A percentile compares a stretch with the other conserved stretches of the same genome.
Evolutionary conservation across 1,284 basidiomycete genomes (phyloP).

Genomic region (Marasmius oreades): DNA sequence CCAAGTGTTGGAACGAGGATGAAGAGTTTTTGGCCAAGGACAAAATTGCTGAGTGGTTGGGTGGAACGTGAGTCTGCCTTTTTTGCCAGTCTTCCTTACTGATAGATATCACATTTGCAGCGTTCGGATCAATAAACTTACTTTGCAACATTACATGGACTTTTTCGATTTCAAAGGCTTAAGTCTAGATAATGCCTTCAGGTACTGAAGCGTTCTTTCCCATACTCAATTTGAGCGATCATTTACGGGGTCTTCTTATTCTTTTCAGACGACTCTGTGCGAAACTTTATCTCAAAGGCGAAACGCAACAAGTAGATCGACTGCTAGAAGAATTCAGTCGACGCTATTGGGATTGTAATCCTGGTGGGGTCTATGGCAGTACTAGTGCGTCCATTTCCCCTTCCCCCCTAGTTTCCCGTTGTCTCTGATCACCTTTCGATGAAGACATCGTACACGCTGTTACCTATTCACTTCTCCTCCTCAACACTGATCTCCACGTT

Average conservation of each 20-base stretch:
- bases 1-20: constrained; percentile 86
- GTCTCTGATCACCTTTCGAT: background rate
- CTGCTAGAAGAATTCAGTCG: constrained; percentile 90
- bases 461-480: constrained; percentile 87
- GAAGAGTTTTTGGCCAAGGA: constrained; percentile 80
- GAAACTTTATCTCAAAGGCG: constrained; percentile 91
- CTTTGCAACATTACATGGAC: constrained; percentile 80
- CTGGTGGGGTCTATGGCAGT: constrained; percentile 73
- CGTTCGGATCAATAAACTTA: constrained; percentile 69
- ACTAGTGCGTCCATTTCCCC: constrained; percentile 53
- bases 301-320: constrained; percentile 97
- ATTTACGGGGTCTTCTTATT: too few relatives aligned
- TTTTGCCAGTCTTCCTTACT: constrained; percentile 1
- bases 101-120: constrained; percentile 38
- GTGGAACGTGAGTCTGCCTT: constrained; percentile 67
- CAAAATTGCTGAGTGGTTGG: constrained; percentile 95
- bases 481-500: constrained; percentile 97
- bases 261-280: constrained; percentile 73
- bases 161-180: constrained; percentile 86
- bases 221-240: too few relatives aligned
- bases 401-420: constrained; percentile 6
- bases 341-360: constrained; percentile 91
- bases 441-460: constrained; percentile 89
- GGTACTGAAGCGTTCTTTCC: constrained; percentile 41
- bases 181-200: constrained; percentile 87